These are phyloP conservation scores for Clarkia xantiana DNA, from an alignment of 345 rosid genomes.

Conservation along the genomic window DNA sequence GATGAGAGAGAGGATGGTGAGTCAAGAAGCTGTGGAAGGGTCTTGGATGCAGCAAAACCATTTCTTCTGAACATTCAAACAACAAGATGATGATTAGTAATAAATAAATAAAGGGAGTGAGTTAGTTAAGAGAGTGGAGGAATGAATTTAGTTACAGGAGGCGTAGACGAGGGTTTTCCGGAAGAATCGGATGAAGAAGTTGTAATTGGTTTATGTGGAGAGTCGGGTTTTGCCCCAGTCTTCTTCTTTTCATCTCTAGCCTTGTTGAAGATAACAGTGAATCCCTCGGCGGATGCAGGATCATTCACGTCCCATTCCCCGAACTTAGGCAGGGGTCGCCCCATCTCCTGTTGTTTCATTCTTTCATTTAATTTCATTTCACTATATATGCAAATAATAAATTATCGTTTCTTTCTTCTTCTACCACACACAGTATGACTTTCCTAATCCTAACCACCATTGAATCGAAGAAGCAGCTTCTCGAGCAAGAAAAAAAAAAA, in stretches of 20 bases:
- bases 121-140: no score
- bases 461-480: no score
- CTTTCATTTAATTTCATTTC: no score
- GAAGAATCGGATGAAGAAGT: no score
- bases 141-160: no score
- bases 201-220: slow-evolving; percentile 32
- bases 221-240: slow-evolving; percentile 52
- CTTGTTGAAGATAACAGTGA: slow-evolving; percentile 77
- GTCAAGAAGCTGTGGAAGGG: slow-evolving; percentile 60
- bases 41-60: slow-evolving; percentile 85
- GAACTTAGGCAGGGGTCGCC: slow-evolving; percentile 75
- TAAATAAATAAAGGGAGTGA: no score
- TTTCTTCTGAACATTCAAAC: slow-evolving; percentile 43
- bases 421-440: no score
- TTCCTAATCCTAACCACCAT: background rate
- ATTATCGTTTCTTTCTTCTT: no score
- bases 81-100: no score
- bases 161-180: no score
- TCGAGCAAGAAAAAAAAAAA: slow-evolving; percentile 4
- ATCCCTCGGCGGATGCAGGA: slow-evolving; percentile 86
- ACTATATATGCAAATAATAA: no score
- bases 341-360: slow-evolving; percentile 65
- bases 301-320: slow-evolving; percentile 94
- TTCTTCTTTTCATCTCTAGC: slow-evolving; percentile 93
- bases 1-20: slow-evolving; percentile 5